Percentiles rank a stretch among this genome's conserved stretches.
phyloP scores from a whole-genome alignment of 805 yeast species.

The Myxozyma neotropica region DNA sequence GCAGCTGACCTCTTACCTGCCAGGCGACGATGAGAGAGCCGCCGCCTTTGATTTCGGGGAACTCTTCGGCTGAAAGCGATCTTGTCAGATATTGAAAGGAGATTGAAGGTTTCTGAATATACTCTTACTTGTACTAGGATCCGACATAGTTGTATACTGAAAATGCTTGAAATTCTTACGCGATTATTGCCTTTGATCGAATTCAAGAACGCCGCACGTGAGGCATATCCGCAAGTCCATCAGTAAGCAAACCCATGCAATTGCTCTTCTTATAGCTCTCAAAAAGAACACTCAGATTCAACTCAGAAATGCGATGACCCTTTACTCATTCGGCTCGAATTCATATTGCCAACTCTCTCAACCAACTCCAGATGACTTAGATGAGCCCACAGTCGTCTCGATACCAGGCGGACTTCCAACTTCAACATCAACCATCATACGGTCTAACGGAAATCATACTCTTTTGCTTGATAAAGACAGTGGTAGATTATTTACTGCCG shows the following conservation, averaged over 20 bases:
- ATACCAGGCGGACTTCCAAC: not conserved
- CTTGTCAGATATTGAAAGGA: too few species aligned
- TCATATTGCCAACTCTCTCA: constrained; percentile 25
- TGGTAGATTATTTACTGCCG: constrained; percentile 61
- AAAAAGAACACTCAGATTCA: too few species aligned
- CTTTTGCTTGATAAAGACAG: constrained; percentile 51
- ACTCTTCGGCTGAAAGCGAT: not conserved
- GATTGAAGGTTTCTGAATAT: too few species aligned
- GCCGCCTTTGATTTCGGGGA: constrained; percentile 29
- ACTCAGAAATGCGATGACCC: not conserved
- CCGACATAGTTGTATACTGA: not conserved
- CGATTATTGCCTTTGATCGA: not conserved
- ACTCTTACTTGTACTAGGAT: not conserved
- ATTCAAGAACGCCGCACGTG: not conserved
- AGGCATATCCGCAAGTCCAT: too few species aligned
- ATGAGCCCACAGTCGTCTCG: constrained; percentile 14
- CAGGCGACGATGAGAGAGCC: constrained; percentile 71
- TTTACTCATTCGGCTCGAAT: constrained; percentile 31
- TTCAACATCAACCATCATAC: constrained; percentile 47
- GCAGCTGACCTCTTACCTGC: constrained; percentile 58
- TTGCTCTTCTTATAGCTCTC: too few species aligned
- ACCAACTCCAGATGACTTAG: constrained; percentile 17
- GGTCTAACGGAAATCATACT: constrained; percentile 74
- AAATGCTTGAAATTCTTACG: not conserved
- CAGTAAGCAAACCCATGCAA: too few species aligned